Evolutionary conservation across 2,329 filamentous ascomycete genomes (phyloP), one percentile per base, ranked within the genome.

Genomic region (Sphaerulina vaccinii): DNA sequence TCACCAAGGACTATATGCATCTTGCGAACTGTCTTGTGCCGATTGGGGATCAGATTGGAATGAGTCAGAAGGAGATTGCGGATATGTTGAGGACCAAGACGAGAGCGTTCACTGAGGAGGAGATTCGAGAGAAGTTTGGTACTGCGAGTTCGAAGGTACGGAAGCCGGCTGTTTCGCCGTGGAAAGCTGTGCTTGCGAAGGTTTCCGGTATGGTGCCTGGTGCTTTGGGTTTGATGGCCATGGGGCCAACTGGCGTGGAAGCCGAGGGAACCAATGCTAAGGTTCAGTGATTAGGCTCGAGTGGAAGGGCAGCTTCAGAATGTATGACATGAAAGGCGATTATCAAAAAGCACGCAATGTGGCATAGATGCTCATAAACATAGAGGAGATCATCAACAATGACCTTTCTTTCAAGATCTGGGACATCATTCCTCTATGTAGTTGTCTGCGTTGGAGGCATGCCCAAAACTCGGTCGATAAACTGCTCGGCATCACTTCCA

Each of bases 21-120:
- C 76, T 92, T 8, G 87, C 87, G 1, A 76, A 75, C 48, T 85
- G 86, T 55, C 67, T 92, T 41, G 85, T 92, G 11, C 88, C 88
- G 0, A 85, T 92, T 33, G 86, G 86, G 0, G 76, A 82, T 1
- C 88, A 91, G 72, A 81, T 86, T 35, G 70, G 73, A 5, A 80
- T 90, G 79, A 83, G 75, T 0, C 72, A 85, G 57, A 78, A 84
- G 23, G 80, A 88, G 68, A 75, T 81, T 24, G 81, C 79, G 4
- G 77, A 74, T 9, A 79, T 88, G 78, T 70, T 90, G 56, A 78
- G 75, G 58, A 76, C 73, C 15, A 84, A 86, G 71, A 88, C 86
- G n/a, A 73, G 78, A 36, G 73, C 71, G 44, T 89, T 91, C 59
- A 79, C 73, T 0, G 81, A 86, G 64, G 79, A 81, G 54, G 85